phyloP scores from a whole-genome alignment of 2,329 filamentous ascomycete species.

The Orbilia oligospora region DNA sequence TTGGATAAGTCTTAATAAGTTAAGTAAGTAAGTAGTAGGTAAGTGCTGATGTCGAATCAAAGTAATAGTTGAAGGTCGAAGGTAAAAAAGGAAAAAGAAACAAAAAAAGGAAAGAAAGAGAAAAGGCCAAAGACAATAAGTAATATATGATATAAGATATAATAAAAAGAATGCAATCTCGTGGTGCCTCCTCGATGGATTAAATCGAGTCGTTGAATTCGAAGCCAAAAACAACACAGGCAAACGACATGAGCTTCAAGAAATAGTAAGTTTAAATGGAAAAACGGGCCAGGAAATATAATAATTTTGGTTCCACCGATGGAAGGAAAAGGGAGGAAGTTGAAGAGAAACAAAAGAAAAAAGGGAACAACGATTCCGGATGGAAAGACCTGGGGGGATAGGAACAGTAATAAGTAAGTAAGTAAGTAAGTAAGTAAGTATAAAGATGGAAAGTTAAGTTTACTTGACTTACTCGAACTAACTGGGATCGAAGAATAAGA shows the following conservation, averaged over 20 bases:
- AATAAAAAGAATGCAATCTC: neutral
- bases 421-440: slow-evolving; percentile 9
- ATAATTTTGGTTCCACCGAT: slow-evolving; percentile 4
- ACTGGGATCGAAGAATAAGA: slow-evolving; percentile 49
- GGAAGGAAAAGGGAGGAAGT: slow-evolving; percentile 23
- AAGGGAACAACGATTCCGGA: slow-evolving; percentile 51
- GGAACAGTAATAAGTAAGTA: slow-evolving; percentile 58
- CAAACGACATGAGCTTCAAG: slow-evolving; percentile 21
- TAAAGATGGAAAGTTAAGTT: slow-evolving; percentile 47
- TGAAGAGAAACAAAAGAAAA: slow-evolving; percentile 14
- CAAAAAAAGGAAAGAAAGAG: slow-evolving; percentile 12
- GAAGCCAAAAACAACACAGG: slow-evolving; percentile 30
- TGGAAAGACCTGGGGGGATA: slow-evolving; percentile 56
- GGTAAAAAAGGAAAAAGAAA: too few relatives aligned
- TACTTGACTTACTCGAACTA: slow-evolving; percentile 4
- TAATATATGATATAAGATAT: neutral
- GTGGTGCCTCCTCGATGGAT: too few relatives aligned
- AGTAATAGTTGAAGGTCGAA: too few relatives aligned
- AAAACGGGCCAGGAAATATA: slow-evolving; percentile 19
- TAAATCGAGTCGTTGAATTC: neutral
- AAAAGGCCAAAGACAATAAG: neutral
- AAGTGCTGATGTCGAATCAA: slow-evolving; percentile 27
- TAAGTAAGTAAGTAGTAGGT: neutral
- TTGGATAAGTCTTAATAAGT: slow-evolving; percentile 3
- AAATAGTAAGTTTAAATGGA: neutral